These are phyloP conservation scores for Chaetoceros muelleri DNA, from an alignment of 108 stramenopile genomes.

Conservation along the genomic window DNA sequence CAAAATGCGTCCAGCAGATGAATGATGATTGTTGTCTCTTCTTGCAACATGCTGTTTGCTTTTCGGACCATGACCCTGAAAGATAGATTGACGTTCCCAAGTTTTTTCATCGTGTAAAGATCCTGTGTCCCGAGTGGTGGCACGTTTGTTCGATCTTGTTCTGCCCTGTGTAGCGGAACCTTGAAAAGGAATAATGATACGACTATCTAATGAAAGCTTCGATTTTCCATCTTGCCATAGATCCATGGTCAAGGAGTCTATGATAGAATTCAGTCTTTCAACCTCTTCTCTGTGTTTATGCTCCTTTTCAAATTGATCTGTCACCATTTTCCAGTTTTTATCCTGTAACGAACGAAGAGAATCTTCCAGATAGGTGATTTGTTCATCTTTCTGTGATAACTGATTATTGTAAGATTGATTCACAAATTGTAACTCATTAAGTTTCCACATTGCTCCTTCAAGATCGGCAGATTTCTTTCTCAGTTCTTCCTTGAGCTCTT, in stretches of 20 bases:
- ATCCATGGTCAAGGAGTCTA: conserved; percentile 14
- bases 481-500: conserved; percentile 47
- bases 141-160: not conserved
- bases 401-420: conserved; percentile 76
- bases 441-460: conserved; percentile 73
- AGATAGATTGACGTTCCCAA: not conserved
- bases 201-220: not conserved
- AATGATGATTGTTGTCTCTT: not conserved
- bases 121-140: not conserved
- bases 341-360: conserved; percentile 61
- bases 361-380: conserved; percentile 71
- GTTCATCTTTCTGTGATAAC: conserved; percentile 66
- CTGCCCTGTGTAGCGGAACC: not conserved
- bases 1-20: not conserved
- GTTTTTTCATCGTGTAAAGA: not conserved
- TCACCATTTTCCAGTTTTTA: conserved; percentile 43
- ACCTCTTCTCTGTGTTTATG: conserved; percentile 49
- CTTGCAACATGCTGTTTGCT: not conserved
- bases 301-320: conserved; percentile 44
- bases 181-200: not conserved
- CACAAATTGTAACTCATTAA: conserved; percentile 82
- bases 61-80: not conserved
- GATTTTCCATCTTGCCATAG: not conserved
- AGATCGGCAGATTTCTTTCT: conserved; percentile 70
- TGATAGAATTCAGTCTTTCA: conserved; percentile 34